A percentile compares a stretch with the other conserved stretches of the same genome.
Evolutionary conservation across 163 green algal species (phyloP).

Genomic region (Smithsoniella earleae): DNA sequence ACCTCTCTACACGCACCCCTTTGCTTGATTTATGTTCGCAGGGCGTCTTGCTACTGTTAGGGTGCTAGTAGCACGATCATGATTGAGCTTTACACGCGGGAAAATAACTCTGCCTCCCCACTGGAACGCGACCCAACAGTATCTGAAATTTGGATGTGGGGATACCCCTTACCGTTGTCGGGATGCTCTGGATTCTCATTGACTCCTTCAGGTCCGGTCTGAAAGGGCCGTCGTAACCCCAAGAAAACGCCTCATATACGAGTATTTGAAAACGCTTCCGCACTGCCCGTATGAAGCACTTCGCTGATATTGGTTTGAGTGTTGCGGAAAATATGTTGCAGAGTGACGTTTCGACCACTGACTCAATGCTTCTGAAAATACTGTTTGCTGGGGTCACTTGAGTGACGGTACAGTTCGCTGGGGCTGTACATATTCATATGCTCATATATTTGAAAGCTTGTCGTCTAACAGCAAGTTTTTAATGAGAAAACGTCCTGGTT

Average conservation of each 20-base stretch:
- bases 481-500: neutral
- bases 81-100: too few relatives aligned
- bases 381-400: neutral
- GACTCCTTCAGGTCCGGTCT: conserved; percentile 8
- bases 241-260: conserved; percentile 1
- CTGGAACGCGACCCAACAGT: too few relatives aligned
- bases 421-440: conserved; percentile 1
- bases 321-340: conserved; percentile 30
- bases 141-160: neutral
- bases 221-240: neutral
- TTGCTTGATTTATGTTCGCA: too few relatives aligned
- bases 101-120: too few relatives aligned
- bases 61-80: neutral
- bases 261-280: neutral
- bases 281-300: neutral
- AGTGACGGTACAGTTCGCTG: conserved; percentile 11
- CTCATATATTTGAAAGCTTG: neutral
- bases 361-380: neutral
- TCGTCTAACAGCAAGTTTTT: neutral
- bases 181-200: neutral
- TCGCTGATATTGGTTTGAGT: neutral
- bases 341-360: neutral
- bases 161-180: neutral
- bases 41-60: neutral
- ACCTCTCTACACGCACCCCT: neutral